Evolutionary conservation across 139 green algal species (phyloP).

Genomic region (Marvania coccoides): DNA sequence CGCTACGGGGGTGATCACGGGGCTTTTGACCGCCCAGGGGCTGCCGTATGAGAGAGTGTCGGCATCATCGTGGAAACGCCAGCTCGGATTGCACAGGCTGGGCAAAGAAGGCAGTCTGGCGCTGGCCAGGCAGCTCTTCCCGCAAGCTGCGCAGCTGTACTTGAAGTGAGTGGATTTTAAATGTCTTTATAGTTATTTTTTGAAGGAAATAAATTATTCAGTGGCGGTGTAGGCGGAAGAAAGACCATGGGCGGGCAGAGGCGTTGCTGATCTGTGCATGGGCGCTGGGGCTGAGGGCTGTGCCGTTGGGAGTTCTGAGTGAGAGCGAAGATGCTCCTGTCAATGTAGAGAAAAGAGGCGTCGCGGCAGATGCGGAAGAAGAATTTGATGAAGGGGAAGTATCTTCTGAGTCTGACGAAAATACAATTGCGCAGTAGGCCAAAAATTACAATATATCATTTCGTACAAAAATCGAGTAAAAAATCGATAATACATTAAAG

Average conservation of each 20-base stretch:
- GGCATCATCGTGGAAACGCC: slow-evolving; percentile 47
- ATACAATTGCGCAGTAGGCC: too few species aligned
- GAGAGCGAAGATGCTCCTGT: too few species aligned
- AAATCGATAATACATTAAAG: neutral
- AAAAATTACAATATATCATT: too few species aligned
- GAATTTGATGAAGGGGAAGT: too few species aligned
- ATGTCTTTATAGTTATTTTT: neutral
- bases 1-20: slow-evolving; percentile 41
- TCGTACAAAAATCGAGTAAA: slow-evolving; percentile 3
- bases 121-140: slow-evolving; percentile 46
- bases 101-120: slow-evolving; percentile 55
- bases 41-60: slow-evolving; percentile 27
- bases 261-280: slow-evolving; percentile 72
- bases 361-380: too few species aligned
- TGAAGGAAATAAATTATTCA: neutral
- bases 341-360: too few species aligned
- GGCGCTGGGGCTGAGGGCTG: slow-evolving; percentile 31
- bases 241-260: slow-evolving; percentile 77
- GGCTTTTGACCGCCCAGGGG: slow-evolving; percentile 35
- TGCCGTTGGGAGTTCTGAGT: neutral
- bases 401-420: too few species aligned
- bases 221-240: slow-evolving; percentile 50
- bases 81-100: slow-evolving; percentile 40
- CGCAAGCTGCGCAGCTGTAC: slow-evolving; percentile 1
- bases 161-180: neutral